A percentile compares a stretch with the other conserved stretches of the same genome.
phyloP scores from a whole-genome alignment of 2,329 filamentous ascomycete species.

The Tolypocladium capitatum region DNA sequence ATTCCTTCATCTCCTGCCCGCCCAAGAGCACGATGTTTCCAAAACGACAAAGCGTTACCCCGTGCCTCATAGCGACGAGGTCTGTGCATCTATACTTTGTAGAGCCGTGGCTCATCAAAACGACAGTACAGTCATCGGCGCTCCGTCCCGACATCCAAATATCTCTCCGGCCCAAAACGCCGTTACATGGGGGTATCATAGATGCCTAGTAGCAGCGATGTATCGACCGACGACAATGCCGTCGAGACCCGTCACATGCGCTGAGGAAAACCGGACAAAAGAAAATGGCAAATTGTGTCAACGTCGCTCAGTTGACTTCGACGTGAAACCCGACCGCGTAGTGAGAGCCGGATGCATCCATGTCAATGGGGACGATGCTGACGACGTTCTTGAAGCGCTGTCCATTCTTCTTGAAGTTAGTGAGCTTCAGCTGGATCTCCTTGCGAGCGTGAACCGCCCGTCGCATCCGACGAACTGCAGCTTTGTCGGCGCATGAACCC shows the following conservation, averaged over 20 bases:
- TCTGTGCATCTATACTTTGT: neutral
- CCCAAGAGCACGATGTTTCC: neutral
- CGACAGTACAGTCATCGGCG: neutral
- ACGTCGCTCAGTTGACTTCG: conserved; percentile 35
- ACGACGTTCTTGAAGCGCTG: conserved; percentile 69
- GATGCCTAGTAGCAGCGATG: conserved; percentile 1
- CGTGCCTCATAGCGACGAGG: neutral
- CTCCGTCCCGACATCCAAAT: neutral
- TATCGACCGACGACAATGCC: neutral
- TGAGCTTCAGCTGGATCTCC: conserved; percentile 41
- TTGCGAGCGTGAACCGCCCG: conserved; percentile 27
- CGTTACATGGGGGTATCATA: conserved; percentile 1
- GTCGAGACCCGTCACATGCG: neutral
- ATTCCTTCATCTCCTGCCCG: neutral
- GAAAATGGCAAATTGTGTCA: neutral
- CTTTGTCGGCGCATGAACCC: conserved; percentile 18
- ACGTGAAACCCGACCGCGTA: conserved; percentile 76
- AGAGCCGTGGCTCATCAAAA: neutral
- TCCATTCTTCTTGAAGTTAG: conserved; percentile 74
- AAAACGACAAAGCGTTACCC: neutral
- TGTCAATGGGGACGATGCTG: conserved; percentile 70
- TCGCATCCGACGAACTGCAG: conserved; percentile 43
- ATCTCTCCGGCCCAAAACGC: neutral
- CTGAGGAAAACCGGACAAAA: neutral
- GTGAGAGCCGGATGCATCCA: conserved; percentile 49